phyloP scores from a whole-genome alignment of 176 grass and related monocot genomes.

The Microstegium vimineum region DNA sequence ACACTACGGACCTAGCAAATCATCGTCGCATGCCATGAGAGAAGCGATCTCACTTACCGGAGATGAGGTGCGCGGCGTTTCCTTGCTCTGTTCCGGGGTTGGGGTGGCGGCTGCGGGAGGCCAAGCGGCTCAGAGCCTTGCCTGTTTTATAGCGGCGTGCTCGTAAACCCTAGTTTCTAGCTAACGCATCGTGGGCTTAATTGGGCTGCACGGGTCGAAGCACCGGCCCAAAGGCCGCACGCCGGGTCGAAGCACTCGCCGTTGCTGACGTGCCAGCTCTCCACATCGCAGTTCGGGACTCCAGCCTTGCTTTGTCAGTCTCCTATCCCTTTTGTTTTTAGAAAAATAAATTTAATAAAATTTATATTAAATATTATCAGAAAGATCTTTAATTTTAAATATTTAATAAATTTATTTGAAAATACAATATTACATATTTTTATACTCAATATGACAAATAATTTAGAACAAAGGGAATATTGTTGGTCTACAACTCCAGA shows the following conservation, averaged over 20 bases:
- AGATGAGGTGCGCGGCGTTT: slow-evolving; percentile 8
- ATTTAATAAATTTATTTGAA: too few species aligned
- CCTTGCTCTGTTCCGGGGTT: slow-evolving; percentile 11
- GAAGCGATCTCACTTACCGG: slow-evolving; percentile 19
- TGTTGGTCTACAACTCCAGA: too few species aligned
- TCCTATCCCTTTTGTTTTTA: too few species aligned
- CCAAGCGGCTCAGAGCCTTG: neutral
- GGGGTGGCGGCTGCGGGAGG: slow-evolving; percentile 15
- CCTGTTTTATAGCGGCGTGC: slow-evolving; percentile 1
- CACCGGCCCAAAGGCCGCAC: neutral
- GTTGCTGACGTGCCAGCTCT: neutral
- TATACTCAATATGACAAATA: too few species aligned
- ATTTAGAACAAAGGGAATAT: too few species aligned
- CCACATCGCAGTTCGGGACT: neutral
- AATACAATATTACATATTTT: too few species aligned
- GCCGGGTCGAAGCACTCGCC: neutral
- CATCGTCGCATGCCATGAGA: too few species aligned
- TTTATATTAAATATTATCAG: too few species aligned
- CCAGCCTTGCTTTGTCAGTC: too few species aligned
- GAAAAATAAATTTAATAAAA: too few species aligned
- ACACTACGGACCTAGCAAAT: neutral
- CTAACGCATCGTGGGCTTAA: neutral
- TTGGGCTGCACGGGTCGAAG: neutral
- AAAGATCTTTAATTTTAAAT: too few species aligned
- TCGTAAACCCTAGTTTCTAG: slow-evolving; percentile 46